Conservation (phyloP, 768 basidiomycete genomes). For the Suillus subluteus region DNA sequence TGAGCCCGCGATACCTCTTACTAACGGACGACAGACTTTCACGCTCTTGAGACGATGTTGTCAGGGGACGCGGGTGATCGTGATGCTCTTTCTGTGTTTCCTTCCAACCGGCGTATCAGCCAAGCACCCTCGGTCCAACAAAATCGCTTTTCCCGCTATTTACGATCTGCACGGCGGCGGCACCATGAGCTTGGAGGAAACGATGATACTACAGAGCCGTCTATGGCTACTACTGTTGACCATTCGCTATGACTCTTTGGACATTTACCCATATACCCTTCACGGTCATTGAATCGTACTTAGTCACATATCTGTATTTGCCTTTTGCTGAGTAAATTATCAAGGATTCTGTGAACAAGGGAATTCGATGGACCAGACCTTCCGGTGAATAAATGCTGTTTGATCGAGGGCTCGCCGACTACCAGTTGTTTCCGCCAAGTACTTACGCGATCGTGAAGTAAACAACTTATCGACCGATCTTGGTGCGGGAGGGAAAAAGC, state of each 20-base stretch:
- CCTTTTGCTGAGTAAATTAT: too few relatives aligned
- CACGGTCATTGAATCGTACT: too few relatives aligned
- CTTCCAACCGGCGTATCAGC: conserved; percentile 18
- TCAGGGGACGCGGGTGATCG: conserved; percentile 35
- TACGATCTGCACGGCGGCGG: conserved; percentile 54
- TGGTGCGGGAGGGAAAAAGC: too few relatives aligned
- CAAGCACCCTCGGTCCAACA: conserved; percentile 23
- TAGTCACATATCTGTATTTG: too few relatives aligned
- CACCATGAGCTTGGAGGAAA: conserved; percentile 44
- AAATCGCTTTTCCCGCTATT: conserved; percentile 60
- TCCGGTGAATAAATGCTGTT: too few relatives aligned
- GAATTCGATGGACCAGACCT: too few relatives aligned
- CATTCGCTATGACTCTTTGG: conserved; percentile 11
- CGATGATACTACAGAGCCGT: conserved; percentile 38
- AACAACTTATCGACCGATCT: too few relatives aligned
- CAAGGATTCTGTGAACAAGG: too few relatives aligned
- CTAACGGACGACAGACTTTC: conserved; percentile 48
- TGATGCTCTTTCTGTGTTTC: conserved; percentile 5
- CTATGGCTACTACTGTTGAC: conserved; percentile 13
- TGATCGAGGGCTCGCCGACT: too few relatives aligned
- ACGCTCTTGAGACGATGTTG: conserved; percentile 62
- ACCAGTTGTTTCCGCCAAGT: too few relatives aligned
- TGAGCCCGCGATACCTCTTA: conserved; percentile 6
- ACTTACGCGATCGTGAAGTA: too few relatives aligned
- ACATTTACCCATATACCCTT: neutral